phyloP scores from a whole-genome alignment of 331 rosid species.

The Malus hybrid region DNA sequence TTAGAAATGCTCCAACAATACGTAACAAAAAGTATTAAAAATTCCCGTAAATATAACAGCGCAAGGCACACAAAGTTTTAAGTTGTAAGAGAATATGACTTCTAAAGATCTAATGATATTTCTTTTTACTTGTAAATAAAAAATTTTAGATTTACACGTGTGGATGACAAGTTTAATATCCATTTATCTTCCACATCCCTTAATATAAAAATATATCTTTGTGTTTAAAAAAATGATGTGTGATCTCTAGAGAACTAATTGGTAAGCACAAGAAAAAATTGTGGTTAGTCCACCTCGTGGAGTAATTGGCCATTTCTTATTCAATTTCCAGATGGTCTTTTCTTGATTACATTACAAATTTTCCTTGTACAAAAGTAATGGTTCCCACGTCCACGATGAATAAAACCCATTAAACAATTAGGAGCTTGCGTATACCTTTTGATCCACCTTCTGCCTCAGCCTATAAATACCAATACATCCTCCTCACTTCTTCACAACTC shows the following conservation, averaged over 20 bases:
- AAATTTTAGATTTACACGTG: no score
- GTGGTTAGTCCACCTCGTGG: background rate
- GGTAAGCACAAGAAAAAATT: background rate
- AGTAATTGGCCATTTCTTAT: background rate
- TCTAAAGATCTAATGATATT: fast-evolving
- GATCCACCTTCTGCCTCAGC: background rate
- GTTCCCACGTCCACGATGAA: background rate
- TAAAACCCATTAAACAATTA: background rate
- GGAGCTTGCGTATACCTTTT: background rate
- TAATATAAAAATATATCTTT: no score
- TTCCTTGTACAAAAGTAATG: background rate
- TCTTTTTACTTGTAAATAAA: no score
- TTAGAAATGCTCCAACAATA: no score
- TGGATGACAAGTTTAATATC: no score
- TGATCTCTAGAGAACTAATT: background rate
- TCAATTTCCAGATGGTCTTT: background rate
- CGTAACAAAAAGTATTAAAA: background rate
- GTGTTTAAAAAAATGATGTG: no score
- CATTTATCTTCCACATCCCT: no score
- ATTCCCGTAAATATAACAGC: background rate
- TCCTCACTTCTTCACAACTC: background rate
- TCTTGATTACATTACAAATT: background rate
- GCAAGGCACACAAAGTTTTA: background rate
- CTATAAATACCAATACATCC: background rate
- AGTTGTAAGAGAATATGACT: no score